Base-by-base conservation (phyloP, 768 basidiomycete species). In the Leccinum boreale region DNA sequence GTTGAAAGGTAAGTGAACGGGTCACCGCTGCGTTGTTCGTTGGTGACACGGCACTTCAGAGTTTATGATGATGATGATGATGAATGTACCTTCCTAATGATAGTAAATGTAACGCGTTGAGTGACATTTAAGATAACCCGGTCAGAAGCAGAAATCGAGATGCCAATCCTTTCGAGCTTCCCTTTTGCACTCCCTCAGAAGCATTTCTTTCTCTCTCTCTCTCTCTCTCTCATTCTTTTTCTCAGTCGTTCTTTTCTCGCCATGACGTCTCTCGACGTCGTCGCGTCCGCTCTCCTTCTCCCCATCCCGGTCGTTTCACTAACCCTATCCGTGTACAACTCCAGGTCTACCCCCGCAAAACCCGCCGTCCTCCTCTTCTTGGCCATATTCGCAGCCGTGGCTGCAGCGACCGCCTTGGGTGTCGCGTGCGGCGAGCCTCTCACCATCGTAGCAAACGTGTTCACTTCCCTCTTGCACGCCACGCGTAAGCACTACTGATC, bases 231-330 rank as follows among this genome's bases (percentile, higher is more conserved):
- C 45, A 24, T n/a, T 15, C 65, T 46, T 3, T 61, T 60, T 58
- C 46, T 61, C 54, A 42, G 64, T 61, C 67, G 39, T 44, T 67
- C 62, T 29, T 57, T 66, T 57, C 55, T 21, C 50, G 56, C 52
- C 49, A 69, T 70, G 68, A 50, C 68, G 62, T 61, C 69, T 39
- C 57, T 45, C 26, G 66, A 60, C 62, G 62, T 66, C 60, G 56
- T 74, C 56, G 57, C 58, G 8, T 31, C 68, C n/a, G 61, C 62
- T 54, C 68, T 72, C 47, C 64, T 69, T 54, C 62, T 72, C 53
- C 47, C 60, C 59, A 44, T 70, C 19, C 56, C 68, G 3, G 24
- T 67, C 53, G 6, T 72, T 29, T 65, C 70, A 2, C 54, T 65
- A 7, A 49, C 33, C 39, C 42, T 69, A 3, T 54, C 53, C 2